Percentiles rank a stretch among this genome's conserved stretches.
These are phyloP conservation scores for Fomitopsis palustris DNA, from an alignment of 1,284 basidiomycete species.

Conservation along the genomic window DNA sequence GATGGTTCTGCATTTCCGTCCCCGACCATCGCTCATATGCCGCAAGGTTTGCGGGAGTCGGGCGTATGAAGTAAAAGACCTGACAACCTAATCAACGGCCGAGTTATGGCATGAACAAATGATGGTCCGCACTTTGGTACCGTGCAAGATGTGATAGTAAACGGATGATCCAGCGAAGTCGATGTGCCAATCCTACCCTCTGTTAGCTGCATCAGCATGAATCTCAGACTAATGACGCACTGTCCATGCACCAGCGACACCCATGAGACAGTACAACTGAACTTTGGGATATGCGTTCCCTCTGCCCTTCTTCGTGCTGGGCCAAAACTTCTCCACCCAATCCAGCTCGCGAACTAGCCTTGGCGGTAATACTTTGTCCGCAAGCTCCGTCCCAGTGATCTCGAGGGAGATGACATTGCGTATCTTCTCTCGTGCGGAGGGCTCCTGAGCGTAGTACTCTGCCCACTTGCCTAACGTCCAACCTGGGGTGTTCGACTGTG, in stretches of 20 bases:
- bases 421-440: slow-evolving; percentile 73
- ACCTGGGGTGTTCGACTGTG: slow-evolving; percentile 75
- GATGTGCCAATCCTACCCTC: slow-evolving; percentile 86
- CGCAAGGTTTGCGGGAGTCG: slow-evolving; percentile 84
- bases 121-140: slow-evolving; percentile 60
- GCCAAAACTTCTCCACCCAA: slow-evolving; percentile 98
- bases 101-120: neutral
- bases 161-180: slow-evolving; percentile 96
- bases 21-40: slow-evolving; percentile 91
- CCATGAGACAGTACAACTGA: slow-evolving; percentile 95
- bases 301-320: slow-evolving; percentile 66
- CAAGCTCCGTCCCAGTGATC: slow-evolving; percentile 34
- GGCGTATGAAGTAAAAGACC: slow-evolving; percentile 94
- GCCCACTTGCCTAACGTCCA: slow-evolving; percentile 94
- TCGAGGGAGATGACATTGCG: slow-evolving; percentile 38
- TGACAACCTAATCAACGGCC: slow-evolving; percentile 31
- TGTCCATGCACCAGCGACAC: slow-evolving; percentile 85
- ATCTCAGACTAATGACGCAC: slow-evolving; percentile 40
- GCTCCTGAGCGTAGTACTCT: slow-evolving; percentile 74
- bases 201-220: slow-evolving; percentile 1
- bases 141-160: slow-evolving; percentile 87
- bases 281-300: slow-evolving; percentile 88
- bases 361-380: slow-evolving; percentile 77
- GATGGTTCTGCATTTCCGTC: slow-evolving; percentile 80
- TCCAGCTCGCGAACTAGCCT: slow-evolving; percentile 86